phyloP scores from a whole-genome alignment of 2,329 filamentous ascomycete species.

The Penicillium rolfsii region DNA sequence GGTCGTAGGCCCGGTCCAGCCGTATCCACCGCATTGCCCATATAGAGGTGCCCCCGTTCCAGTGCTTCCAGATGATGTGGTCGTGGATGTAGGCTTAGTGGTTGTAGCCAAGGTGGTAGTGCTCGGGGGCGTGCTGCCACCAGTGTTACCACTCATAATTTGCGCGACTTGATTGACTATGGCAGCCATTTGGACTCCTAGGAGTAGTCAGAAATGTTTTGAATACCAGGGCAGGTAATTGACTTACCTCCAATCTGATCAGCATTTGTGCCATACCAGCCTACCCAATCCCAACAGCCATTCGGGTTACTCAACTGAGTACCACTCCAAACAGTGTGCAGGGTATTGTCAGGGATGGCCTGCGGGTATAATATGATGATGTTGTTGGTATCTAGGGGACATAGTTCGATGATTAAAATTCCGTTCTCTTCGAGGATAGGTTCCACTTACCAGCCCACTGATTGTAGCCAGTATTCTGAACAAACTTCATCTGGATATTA shows the following conservation, averaged over 20 bases:
- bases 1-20: conserved; percentile 7
- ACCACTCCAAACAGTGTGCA: conserved; percentile 17
- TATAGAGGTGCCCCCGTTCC: neutral
- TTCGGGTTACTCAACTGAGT: conserved; percentile 17
- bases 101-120: neutral
- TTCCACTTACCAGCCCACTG: conserved; percentile 18
- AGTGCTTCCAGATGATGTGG: neutral
- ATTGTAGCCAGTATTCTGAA: conserved; percentile 24
- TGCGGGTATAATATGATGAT: conserved; percentile 4
- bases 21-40: conserved; percentile 6
- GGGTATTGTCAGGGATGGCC: conserved; percentile 9
- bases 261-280: conserved; percentile 21
- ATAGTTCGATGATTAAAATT: neutral
- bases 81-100: conserved; percentile 2
- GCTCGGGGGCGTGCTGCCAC: neutral
- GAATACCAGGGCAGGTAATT: neutral
- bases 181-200: conserved; percentile 24
- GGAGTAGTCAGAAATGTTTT: neutral
- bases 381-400: conserved; percentile 2
- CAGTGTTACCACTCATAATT: conserved; percentile 18
- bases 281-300: conserved; percentile 23
- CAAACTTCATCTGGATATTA: conserved; percentile 14
- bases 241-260: conserved; percentile 19
- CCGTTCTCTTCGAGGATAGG: neutral
- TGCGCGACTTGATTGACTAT: conserved; percentile 21